Evolutionary conservation across 306 rosid genomes (phyloP).

Genomic region (Trifolium repens): DNA sequence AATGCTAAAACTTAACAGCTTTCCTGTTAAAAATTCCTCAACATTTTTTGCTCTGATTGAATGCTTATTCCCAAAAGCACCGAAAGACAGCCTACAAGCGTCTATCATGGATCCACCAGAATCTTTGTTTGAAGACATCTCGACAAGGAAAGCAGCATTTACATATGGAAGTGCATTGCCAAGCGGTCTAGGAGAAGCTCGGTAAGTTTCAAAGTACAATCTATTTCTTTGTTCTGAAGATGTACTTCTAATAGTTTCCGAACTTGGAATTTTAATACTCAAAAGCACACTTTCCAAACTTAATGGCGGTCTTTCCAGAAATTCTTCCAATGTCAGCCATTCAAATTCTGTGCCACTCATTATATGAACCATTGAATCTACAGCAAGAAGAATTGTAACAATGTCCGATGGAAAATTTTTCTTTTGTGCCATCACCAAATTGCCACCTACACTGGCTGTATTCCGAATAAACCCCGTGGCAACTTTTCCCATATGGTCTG

Average conservation of each 20-base stretch:
- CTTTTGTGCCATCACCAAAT: slow-evolving; percentile 85
- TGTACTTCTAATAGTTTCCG: slow-evolving; percentile 43
- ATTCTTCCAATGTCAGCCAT: slow-evolving; percentile 66
- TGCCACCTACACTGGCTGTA: slow-evolving; percentile 83
- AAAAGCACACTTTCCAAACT: slow-evolving; percentile 57
- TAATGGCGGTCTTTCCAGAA: slow-evolving; percentile 67
- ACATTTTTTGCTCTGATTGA: slow-evolving; percentile 78
- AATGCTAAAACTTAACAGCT: slow-evolving; percentile 50
- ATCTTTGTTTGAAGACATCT: slow-evolving; percentile 57
- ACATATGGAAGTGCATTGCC: slow-evolving; percentile 73
- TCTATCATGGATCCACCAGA: slow-evolving; percentile 51
- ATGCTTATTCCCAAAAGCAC: slow-evolving; percentile 70
- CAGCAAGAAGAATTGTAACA: slow-evolving; percentile 70
- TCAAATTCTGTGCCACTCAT: slow-evolving; percentile 56
- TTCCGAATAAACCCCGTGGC: slow-evolving; percentile 68
- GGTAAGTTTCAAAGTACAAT: slow-evolving; percentile 71
- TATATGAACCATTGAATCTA: slow-evolving; percentile 61
- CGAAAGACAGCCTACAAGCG: slow-evolving; percentile 69
- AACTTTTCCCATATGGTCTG: slow-evolving; percentile 66
- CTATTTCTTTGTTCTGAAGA: neutral
- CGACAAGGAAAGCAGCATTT: slow-evolving; percentile 80
- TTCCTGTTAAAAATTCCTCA: slow-evolving; percentile 70
- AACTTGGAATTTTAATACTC: slow-evolving; percentile 65
- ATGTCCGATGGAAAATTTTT: slow-evolving; percentile 83
- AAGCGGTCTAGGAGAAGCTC: slow-evolving; percentile 85